These are phyloP conservation scores for Chenopodium album DNA, from an alignment of 148 eudicot species.

Conservation along the genomic window DNA sequence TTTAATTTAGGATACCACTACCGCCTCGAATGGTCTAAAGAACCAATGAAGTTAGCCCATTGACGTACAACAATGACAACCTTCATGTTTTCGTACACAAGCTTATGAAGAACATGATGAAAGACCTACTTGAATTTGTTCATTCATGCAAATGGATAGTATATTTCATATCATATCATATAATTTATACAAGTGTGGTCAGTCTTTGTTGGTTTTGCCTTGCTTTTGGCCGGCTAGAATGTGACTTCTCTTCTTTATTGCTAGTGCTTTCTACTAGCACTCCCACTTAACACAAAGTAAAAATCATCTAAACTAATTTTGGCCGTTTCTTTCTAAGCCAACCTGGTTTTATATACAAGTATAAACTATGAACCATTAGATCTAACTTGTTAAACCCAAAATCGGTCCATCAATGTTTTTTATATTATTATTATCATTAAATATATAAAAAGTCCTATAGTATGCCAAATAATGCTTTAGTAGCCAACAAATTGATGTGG, in stretches of 20 bases:
- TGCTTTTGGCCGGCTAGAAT: slow-evolving; percentile 23
- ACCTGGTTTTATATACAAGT: slow-evolving; percentile 22
- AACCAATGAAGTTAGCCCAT: too few species aligned
- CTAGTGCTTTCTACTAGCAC: slow-evolving; percentile 17
- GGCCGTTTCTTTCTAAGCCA: slow-evolving; percentile 18
- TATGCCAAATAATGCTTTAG: not conserved
- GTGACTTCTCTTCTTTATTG: slow-evolving; percentile 14
- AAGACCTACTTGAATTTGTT: not conserved
- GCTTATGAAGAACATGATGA: not conserved
- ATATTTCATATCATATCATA: not conserved
- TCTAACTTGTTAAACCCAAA: not conserved
- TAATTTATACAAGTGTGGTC: slow-evolving; percentile 4
- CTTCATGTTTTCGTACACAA: not conserved
- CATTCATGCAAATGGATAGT: not conserved
- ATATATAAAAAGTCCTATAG: not conserved
- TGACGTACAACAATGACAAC: not conserved
- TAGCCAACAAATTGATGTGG: slow-evolving; percentile 17
- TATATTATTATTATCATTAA: too few species aligned
- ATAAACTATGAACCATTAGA: not conserved
- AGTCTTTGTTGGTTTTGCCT: slow-evolving; percentile 13
- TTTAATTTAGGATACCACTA: too few species aligned
- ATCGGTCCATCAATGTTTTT: not conserved
- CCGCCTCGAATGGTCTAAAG: too few species aligned
- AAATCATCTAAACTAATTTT: slow-evolving; percentile 2
- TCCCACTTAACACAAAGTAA: slow-evolving; percentile 13